Base-by-base conservation (phyloP, 2,329 filamentous ascomycete species). In the Cercospora beticola region DNA sequence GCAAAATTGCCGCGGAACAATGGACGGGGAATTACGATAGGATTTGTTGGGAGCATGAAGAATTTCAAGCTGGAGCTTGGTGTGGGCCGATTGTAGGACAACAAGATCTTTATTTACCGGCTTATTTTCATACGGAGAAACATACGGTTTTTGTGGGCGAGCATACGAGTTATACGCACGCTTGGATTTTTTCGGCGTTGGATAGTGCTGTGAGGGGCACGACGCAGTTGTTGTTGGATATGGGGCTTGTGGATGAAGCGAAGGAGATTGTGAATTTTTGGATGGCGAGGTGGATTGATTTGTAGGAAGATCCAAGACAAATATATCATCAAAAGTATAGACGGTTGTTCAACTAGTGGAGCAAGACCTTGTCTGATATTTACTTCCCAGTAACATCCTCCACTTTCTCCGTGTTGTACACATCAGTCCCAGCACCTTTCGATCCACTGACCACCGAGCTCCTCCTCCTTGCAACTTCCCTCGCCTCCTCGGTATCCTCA, bases 111-210 rank as follows among this genome's bases (percentile, higher is more conserved):
- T 92, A 90, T 72, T 81, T 92, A 8, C 90, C 90, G 0, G 87
- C 89, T n/a, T 92, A 91, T 75, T 91, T 90, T 74, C 86, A 88
- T 75, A 92, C 89, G 0, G 87, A 92, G 77, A 85, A 84, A 70
- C 87, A 89, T 59, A 88, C 89, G n/a, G 87, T 92, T 36, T 91
- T 91, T 68, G 81, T 77, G 1, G 75, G 75, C 2, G 90, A 92
- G 77, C 89, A 92, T 75, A 91, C 89, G 0, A 87, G 85, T 6
- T 91, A 89, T 75, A 92, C 90, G 0, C 90, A 92, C 74, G 89
- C 88, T 0, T 92, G 89, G 89, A 89, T 91, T 61, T 85, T 86
- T 33, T 87, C 85, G 2, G 89, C 90, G 0, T 79, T 92, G 4
- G 89, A 92, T 75, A 89, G 86, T 10, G 89, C 88, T 0, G 86